Percentiles rank a stretch among this genome's conserved stretches.
Evolutionary conservation across 2,329 filamentous ascomycete species (phyloP).

Genomic region (Beauveria rudraprayagi): DNA sequence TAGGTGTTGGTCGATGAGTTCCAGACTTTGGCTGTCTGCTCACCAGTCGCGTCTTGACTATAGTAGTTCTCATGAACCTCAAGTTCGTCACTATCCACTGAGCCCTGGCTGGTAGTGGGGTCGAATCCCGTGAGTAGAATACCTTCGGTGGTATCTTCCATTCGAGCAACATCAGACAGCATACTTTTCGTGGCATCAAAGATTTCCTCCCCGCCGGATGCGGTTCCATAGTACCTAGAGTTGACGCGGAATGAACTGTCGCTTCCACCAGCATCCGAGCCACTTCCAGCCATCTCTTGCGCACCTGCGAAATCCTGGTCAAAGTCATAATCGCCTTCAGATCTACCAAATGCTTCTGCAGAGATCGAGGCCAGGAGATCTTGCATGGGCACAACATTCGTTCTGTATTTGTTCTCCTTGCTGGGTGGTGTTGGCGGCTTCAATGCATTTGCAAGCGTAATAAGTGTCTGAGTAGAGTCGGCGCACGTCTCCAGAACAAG

Average conservation of each 20-base stretch:
- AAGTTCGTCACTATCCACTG: slow-evolving; percentile 54
- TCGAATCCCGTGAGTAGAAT: slow-evolving; percentile 27
- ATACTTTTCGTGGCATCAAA: slow-evolving; percentile 37
- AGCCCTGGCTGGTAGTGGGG: slow-evolving; percentile 20
- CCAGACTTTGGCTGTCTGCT: slow-evolving; percentile 69
- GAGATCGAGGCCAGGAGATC: slow-evolving; percentile 87
- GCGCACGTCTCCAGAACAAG: slow-evolving; percentile 91
- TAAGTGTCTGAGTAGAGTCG: slow-evolving; percentile 90
- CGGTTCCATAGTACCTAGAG: slow-evolving; percentile 41
- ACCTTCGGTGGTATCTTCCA: slow-evolving; percentile 30
- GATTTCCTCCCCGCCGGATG: slow-evolving; percentile 35
- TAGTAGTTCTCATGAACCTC: slow-evolving; percentile 76
- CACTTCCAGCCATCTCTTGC: slow-evolving; percentile 37
- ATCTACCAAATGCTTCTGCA: slow-evolving; percentile 67
- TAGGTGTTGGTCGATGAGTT: slow-evolving; percentile 71
- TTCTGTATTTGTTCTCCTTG: slow-evolving; percentile 77
- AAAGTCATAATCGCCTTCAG: slow-evolving; percentile 54
- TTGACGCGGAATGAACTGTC: slow-evolving; percentile 31
- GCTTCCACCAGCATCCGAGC: slow-evolving; percentile 23
- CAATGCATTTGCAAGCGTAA: slow-evolving; percentile 69
- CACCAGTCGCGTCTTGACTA: slow-evolving; percentile 49
- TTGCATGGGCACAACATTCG: slow-evolving; percentile 74
- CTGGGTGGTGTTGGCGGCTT: slow-evolving; percentile 77
- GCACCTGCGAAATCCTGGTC: slow-evolving; percentile 55
- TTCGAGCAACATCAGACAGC: slow-evolving; percentile 22